phyloP scores from a whole-genome alignment of 345 rosid species.

The Eucalyptus sp. region DNA sequence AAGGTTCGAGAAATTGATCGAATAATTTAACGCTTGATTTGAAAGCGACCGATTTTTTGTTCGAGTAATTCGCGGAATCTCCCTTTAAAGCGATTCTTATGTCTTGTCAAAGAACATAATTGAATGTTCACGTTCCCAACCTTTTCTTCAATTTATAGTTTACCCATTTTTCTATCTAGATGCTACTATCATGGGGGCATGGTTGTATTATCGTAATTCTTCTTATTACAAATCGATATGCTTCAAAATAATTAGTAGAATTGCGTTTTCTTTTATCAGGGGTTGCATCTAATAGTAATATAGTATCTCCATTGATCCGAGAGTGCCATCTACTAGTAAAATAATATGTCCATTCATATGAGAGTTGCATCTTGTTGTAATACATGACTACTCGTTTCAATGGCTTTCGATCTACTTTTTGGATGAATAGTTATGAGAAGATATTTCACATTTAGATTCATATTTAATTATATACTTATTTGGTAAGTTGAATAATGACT shows the following conservation, averaged over 20 bases:
- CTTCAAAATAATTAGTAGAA: neutral
- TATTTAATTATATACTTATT: neutral
- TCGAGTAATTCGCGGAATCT: neutral
- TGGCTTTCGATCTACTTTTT: neutral
- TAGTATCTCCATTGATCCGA: neutral
- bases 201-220: neutral
- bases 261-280: neutral
- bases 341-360: neutral
- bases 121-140: neutral
- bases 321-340: neutral
- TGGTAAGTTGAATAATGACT: neutral
- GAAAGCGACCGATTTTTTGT: neutral
- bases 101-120: neutral
- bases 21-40: neutral
- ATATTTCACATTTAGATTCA: neutral
- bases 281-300: neutral
- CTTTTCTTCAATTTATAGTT: neutral
- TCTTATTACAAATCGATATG: neutral
- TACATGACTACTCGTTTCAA: neutral
- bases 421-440: neutral
- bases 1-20: neutral
- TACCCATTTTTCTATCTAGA: neutral
- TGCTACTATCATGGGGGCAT: neutral
- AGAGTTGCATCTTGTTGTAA: neutral
- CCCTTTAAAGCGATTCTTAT: neutral